Evolutionary conservation across 2,329 filamentous ascomycete genomes (phyloP).

Genomic region (Didymella lethalis): DNA sequence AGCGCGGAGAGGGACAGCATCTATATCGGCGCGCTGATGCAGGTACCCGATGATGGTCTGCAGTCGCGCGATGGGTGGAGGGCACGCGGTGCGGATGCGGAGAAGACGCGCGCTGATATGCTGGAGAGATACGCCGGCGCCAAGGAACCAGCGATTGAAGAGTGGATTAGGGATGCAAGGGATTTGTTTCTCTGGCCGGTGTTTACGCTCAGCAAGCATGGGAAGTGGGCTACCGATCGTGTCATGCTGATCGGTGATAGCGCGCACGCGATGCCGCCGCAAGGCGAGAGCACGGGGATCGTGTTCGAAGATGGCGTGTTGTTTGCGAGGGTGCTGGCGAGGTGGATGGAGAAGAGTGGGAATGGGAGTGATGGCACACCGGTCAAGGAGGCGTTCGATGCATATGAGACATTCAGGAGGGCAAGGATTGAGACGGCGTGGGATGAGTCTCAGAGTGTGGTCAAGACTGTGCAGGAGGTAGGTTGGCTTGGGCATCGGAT

Average conservation of each 20-base stretch:
- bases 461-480: slow-evolving; percentile 55
- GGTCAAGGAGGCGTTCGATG: slow-evolving; percentile 57
- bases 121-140: slow-evolving; percentile 52
- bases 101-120: slow-evolving; percentile 54
- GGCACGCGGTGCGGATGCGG: slow-evolving; percentile 53
- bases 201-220: slow-evolving; percentile 54
- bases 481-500: slow-evolving; percentile 56
- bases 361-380: slow-evolving; percentile 31
- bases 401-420: slow-evolving; percentile 57
- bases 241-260: slow-evolving; percentile 57
- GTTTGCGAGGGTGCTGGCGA: slow-evolving; percentile 55
- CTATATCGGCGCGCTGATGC: slow-evolving; percentile 57
- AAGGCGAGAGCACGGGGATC: slow-evolving; percentile 60
- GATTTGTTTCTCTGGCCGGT: slow-evolving; percentile 58
- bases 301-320: slow-evolving; percentile 63
- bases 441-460: slow-evolving; percentile 57
- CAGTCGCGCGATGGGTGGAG: slow-evolving; percentile 57
- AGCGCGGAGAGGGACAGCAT: slow-evolving; percentile 47
- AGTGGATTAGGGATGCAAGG: slow-evolving; percentile 53
- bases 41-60: slow-evolving; percentile 49
- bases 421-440: slow-evolving; percentile 56
- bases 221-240: slow-evolving; percentile 56
- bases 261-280: slow-evolving; percentile 61
- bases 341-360: slow-evolving; percentile 53
- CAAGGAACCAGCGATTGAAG: slow-evolving; percentile 46